Percentiles rank a stretch among this genome's conserved stretches.
Conservation (phyloP, 345 rosid genomes). For the Pseudoturritis turrita region DNA sequence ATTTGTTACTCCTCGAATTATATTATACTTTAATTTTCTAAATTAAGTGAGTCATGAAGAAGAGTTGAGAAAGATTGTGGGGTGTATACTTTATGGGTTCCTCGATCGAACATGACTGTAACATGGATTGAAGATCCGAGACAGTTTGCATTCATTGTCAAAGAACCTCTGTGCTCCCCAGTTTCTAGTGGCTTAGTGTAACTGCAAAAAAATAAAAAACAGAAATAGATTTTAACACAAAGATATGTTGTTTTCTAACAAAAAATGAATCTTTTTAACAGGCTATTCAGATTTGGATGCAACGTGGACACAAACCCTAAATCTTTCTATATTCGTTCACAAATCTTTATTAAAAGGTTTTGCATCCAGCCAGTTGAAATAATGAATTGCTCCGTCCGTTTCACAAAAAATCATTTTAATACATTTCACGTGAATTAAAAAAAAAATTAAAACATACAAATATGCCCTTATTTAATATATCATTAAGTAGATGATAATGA, state of each 20-base stretch:
- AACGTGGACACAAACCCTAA: conserved; percentile 26
- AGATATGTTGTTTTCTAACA: background rate
- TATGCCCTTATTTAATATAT: too few relatives aligned
- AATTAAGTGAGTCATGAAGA: background rate
- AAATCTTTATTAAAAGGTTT: too few relatives aligned
- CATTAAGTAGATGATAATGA: too few relatives aligned
- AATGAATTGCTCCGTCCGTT: conserved; percentile 66
- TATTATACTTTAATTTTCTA: background rate
- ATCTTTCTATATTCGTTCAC: background rate
- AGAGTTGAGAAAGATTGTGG: background rate
- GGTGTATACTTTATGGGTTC: too few relatives aligned
- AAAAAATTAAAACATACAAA: too few relatives aligned
- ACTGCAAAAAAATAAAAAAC: conserved; percentile 13
- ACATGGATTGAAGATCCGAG: too few relatives aligned
- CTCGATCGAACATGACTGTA: too few relatives aligned
- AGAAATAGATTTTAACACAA: background rate
- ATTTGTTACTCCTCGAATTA: background rate
- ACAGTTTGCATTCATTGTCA: background rate
- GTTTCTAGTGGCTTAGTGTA: background rate
- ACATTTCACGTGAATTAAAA: too few relatives aligned
- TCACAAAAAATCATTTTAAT: too few relatives aligned
- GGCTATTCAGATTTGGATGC: background rate
- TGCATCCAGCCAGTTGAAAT: too few relatives aligned
- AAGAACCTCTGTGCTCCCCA: background rate
- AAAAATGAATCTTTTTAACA: background rate